Percentiles rank a stretch among this genome's conserved stretches.
Conservation (phyloP, 2,329 filamentous ascomycete genomes). For the Lecanicillium sp. region DNA sequence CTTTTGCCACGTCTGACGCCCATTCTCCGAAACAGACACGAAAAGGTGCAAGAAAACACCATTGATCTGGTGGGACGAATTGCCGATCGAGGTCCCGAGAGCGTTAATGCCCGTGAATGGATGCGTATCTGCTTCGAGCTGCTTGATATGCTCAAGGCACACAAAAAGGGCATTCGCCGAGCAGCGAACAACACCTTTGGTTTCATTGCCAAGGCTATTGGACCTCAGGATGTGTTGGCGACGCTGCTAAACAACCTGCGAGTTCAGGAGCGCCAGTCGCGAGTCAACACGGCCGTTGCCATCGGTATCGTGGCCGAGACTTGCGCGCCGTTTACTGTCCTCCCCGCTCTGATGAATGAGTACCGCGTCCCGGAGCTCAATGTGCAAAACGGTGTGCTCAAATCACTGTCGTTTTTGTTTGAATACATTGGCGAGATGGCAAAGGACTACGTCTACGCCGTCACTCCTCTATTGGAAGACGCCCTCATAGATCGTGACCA, state of each 20-base stretch:
- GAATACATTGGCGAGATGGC: conserved; percentile 99
- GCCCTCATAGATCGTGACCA: conserved; percentile 97
- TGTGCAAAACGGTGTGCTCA: conserved; percentile 96
- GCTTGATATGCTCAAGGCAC: conserved; percentile 97
- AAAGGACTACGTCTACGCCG: conserved; percentile 98
- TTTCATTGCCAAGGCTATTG: conserved; percentile 98
- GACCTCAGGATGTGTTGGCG: conserved; percentile 91
- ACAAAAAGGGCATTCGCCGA: conserved; percentile 97
- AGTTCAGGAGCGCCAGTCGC: conserved; percentile 94
- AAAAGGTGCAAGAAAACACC: conserved; percentile 98
- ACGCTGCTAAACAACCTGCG: conserved; percentile 94
- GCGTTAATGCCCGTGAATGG: conserved; percentile 95
- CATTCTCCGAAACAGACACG: conserved; percentile 96
- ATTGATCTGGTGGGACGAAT: conserved; percentile 98
- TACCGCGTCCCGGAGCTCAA: conserved; percentile 98
- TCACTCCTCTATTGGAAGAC: conserved; percentile 91
- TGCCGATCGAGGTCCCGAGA: conserved; percentile 91
- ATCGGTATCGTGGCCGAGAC: conserved; percentile 99
- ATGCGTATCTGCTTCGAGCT: conserved; percentile 99
- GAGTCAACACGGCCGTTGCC: conserved; percentile 95
- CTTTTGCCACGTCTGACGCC: conserved; percentile 89
- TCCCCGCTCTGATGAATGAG: conserved; percentile 99
- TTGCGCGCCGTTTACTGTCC: conserved; percentile 93
- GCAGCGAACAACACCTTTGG: conserved; percentile 99
- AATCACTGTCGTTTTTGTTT: conserved; percentile 93